Conservation (phyloP, 148 eudicot species). For the Rhododendron kiyosumense region DNA sequence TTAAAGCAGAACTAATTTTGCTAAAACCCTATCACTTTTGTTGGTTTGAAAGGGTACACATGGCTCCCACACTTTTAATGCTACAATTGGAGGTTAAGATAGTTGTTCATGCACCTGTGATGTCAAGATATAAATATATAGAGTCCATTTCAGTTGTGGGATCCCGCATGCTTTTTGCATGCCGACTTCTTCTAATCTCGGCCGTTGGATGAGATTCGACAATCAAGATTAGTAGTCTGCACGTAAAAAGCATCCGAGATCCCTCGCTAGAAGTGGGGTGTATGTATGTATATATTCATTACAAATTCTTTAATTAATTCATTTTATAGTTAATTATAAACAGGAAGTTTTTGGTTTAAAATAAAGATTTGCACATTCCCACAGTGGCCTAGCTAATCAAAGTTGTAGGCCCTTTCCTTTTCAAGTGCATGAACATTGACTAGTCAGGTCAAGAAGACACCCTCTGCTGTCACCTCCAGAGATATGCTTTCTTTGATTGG, state of each 20-base stretch:
- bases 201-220: no score
- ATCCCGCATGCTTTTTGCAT: no score
- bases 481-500: not conserved
- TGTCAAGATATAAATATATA: not conserved
- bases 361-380: not conserved
- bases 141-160: no score
- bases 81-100: not conserved
- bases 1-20: not conserved
- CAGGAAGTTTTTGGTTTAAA: not conserved
- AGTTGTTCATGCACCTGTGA: slow-evolving; percentile 22
- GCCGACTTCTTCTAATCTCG: no score
- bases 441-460: not conserved
- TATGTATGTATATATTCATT: not conserved
- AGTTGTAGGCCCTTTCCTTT: slow-evolving; percentile 3
- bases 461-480: not conserved
- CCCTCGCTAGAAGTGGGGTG: no score
- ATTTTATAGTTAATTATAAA: not conserved
- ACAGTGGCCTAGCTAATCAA: not conserved
- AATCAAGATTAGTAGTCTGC: no score
- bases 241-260: no score
- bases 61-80: not conserved
- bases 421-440: slow-evolving; percentile 16
- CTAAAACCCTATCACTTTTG: not conserved
- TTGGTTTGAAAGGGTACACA: not conserved
- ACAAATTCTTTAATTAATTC: not conserved